Percentiles rank a stretch among this genome's conserved stretches.
phyloP scores from a whole-genome alignment of 148 eudicot genomes.

The Cornus suecica region DNA sequence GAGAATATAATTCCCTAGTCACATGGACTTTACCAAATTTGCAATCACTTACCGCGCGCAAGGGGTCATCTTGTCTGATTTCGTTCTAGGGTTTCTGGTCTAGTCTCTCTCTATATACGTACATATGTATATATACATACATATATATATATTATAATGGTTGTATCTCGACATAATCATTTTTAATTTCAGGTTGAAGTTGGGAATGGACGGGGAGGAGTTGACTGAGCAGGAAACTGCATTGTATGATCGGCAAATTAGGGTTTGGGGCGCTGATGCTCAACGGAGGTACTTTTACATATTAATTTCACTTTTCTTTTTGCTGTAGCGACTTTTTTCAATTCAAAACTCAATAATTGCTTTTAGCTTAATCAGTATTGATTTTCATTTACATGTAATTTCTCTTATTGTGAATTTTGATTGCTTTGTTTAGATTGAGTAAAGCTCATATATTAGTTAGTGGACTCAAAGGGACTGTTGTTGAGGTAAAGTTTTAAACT shows the following conservation, averaged over 20 bases:
- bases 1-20: neutral
- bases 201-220: conserved; percentile 60
- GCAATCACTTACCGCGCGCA: neutral
- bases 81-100: neutral
- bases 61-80: conserved; percentile 4
- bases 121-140: neutral
- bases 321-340: neutral
- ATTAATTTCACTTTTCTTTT: neutral
- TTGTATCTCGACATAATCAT: neutral
- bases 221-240: conserved; percentile 99
- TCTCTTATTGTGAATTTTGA: neutral
- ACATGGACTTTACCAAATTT: neutral
- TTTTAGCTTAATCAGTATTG: neutral
- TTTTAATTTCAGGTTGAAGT: conserved; percentile 10
- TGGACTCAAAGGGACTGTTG: conserved; percentile 82
- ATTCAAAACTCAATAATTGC: neutral
- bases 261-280: conserved; percentile 99
- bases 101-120: neutral
- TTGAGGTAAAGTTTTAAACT: conserved; percentile 55
- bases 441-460: conserved; percentile 81
- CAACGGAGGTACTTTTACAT: conserved; percentile 61
- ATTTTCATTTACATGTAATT: neutral
- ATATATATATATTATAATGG: neutral
- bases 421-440: conserved; percentile 57
- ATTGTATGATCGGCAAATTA: conserved; percentile 94